These are phyloP conservation scores for Cokeromyces recurvatus DNA, from an alignment of 371 early-diverging fungal genomes.

Conservation along the genomic window DNA sequence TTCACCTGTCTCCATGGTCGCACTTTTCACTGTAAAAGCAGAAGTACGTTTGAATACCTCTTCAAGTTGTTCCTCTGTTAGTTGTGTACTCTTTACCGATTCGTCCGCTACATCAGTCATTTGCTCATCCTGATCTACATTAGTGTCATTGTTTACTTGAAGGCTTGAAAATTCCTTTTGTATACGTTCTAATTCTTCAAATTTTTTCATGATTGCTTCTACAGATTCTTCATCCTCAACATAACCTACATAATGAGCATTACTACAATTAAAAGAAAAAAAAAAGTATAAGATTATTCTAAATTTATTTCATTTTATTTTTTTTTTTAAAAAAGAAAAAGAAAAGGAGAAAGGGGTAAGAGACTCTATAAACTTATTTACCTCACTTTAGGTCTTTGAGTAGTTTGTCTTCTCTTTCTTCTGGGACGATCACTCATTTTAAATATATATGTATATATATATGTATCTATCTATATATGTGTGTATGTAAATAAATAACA, in stretches of 20 bases:
- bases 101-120: slow-evolving; percentile 1
- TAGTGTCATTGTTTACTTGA: slow-evolving; percentile 6
- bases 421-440: slow-evolving; percentile 42
- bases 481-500: no score
- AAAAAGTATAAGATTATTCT: background rate
- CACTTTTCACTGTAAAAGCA: slow-evolving; percentile 80
- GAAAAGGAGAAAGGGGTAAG: no score
- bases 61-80: slow-evolving; percentile 80
- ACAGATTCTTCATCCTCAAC: slow-evolving; percentile 94
- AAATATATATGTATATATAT: no score
- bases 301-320: background rate
- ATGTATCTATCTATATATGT: no score
- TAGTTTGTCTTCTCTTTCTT: slow-evolving; percentile 37
- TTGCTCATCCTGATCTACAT: background rate
- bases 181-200: slow-evolving; percentile 88
- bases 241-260: slow-evolving; percentile 91
- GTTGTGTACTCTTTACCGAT: slow-evolving; percentile 16
- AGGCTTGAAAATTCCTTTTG: slow-evolving; percentile 68
- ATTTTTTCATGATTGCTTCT: slow-evolving; percentile 95
- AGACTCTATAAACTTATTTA: background rate
- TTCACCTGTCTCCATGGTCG: slow-evolving; percentile 53
- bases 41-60: slow-evolving; percentile 88
- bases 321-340: no score
- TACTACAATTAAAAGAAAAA: slow-evolving; percentile 46
- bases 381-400: slow-evolving; percentile 13